Base-by-base conservation (phyloP, 176 grass and related monocot species). In the Triticum aestivum region DNA sequence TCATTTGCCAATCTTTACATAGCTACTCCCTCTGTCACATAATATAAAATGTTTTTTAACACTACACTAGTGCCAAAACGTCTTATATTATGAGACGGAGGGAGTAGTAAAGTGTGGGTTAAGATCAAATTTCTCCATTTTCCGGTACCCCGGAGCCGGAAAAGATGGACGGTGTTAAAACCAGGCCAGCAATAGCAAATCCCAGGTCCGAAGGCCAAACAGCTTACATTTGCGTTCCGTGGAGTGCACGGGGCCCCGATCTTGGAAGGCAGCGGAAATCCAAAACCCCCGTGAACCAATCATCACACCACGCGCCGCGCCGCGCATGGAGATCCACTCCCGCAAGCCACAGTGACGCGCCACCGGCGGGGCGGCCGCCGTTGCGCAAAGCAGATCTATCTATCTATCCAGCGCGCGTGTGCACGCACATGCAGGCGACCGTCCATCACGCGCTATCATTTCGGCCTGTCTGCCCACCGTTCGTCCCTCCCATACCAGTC, bases 391-490 rank as follows among this genome's bases (percentile, higher is more conserved):
- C 78, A 69, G 84, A 62, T 30, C 27, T 1, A 59, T 59, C 27
- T 1, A 59, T 59, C 17, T 56, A 56, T 56, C 18, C 2, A 86
- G 37, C 35, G 63, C 26, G 41, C 41, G 41, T 0, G 41, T 10
- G 41, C 20, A 34, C 3, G 68, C 82, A 75, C 87, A 80, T 85
- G 83, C 63, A 86, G 62, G 62, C 63, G 30, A 8, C 15, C 24
- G 75, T n/a, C 70, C 64, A 63, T 77, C 88, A 83, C 73, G 64
- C 71, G 72, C n/a, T 47, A 79, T 65, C 87, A 89, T 65, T 78
- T n/a, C 66, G 30, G 0, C 59, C 59, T 37, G 51, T 11, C 79
- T 44, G 9, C 39, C 74, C 34, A 17, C 4, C 14, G n/a, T 32
- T 56, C 41, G 0, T 54, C 51, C 72, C 26, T 76, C 45, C 73